Base-by-base conservation (phyloP, 768 basidiomycete genomes). In the Galerina sulciceps region DNA sequence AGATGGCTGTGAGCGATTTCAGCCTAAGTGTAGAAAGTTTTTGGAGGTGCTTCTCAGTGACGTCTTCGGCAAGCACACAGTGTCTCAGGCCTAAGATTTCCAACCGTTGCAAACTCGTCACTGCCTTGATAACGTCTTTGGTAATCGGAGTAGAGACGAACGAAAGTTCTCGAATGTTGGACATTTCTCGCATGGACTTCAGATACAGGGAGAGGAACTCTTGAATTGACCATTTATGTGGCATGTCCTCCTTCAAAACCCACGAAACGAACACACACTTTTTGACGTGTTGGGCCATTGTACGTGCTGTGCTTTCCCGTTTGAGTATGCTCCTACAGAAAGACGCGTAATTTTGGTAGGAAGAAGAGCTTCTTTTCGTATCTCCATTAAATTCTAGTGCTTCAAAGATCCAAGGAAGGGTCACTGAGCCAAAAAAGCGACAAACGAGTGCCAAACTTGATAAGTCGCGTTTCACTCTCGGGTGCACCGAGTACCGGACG, bases 91-190 rank as follows among this genome's bases (percentile, higher is more conserved):
- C 17, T 35, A 58, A 23, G 11, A 34, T 23, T 6, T 52, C 36
- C 31, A 58, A 10, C 14, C 34, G 43, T 4, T 35, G 22, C 10
- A 52, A 37, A 13, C 10, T 10, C 4, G 36, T 11, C 36, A 52
- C 10, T 8, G 57, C 20, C 22, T 58, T 52, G 9, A 58, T 22
- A 10, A 51, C 6, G 10, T 23, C 41, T n/a, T 44, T 52, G 10
- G 57, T 52, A 22, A 57, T 44, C 6, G 22, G 34, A 14, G 41
- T 58, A 0, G 34, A 40, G 17, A 22, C 10, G 13, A 51, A 31
- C 13, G 10, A 13, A 10, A 67, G n/a, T 57, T 64, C 59, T 15
- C 53, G 43, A n/a, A 67, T 53, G 46, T 67, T 65, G n/a, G 53
- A 41, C 55, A 67, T 61, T 36, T 26, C 26, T 18, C n/a, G 23